Conservation (phyloP, 1,284 basidiomycete species). For the Ganoderma resinaceum region DNA sequence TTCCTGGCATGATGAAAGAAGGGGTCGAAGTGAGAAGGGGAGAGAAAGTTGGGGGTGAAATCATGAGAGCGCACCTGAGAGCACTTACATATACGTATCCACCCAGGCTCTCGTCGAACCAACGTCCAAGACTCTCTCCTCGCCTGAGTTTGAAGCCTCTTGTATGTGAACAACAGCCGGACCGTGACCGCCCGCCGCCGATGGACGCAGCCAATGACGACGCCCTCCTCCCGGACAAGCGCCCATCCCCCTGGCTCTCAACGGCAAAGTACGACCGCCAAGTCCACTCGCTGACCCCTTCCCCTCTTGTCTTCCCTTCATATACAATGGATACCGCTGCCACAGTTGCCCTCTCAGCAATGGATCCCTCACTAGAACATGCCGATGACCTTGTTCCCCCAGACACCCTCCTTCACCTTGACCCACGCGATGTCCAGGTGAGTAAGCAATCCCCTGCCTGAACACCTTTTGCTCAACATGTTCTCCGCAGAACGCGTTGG, state of each 20-base stretch:
- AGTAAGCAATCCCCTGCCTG: background rate
- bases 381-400: background rate
- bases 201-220: background rate
- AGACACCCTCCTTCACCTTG: background rate
- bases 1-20: constrained; percentile 48
- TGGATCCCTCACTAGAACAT: background rate
- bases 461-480: background rate
- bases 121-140: too few species aligned
- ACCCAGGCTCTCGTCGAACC: background rate
- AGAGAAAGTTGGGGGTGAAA: background rate
- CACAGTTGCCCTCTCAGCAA: background rate
- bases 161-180: too few species aligned
- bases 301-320: too few species aligned
- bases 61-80: background rate
- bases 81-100: background rate
- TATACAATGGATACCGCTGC: background rate
- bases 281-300: background rate
- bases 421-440: constrained; percentile 19
- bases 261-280: background rate
- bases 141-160: too few species aligned
- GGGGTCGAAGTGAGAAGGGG: background rate
- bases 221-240: background rate
- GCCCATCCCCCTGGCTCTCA: background rate
- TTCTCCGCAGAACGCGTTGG: constrained; percentile 49
- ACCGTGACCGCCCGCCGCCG: too few species aligned